Percentiles rank a stretch among this genome's conserved stretches.
Evolutionary conservation across 2,329 filamentous ascomycete species (phyloP).

Genomic region (Paracoccidioides brasiliensis): DNA sequence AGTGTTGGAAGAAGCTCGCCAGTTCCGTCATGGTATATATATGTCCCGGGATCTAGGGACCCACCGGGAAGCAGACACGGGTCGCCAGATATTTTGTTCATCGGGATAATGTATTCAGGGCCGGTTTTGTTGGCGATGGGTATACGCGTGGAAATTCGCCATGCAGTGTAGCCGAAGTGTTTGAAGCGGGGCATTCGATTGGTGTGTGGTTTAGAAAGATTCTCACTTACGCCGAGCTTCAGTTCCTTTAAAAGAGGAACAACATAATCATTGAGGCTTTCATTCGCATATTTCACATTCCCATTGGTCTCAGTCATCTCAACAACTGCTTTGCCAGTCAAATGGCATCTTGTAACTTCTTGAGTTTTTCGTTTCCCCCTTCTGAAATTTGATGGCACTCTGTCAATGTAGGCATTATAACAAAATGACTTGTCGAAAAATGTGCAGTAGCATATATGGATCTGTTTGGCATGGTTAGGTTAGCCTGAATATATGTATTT

Average conservation of each 20-base stretch:
- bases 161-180: constrained; percentile 3
- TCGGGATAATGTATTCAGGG: constrained; percentile 3
- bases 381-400: neutral
- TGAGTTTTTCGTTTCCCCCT: neutral
- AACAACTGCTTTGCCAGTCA: constrained; percentile 1
- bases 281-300: constrained; percentile 3
- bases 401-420: neutral
- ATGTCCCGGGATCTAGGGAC: neutral
- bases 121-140: constrained; percentile 1
- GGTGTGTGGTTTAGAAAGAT: neutral
- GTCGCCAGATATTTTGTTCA: neutral
- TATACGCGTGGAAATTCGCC: constrained; percentile 2
- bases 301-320: constrained; percentile 1
- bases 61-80: constrained; percentile 2
- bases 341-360: neutral
- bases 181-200: neutral
- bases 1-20: constrained; percentile 1
- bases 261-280: constrained; percentile 3
- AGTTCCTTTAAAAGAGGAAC: neutral
- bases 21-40: constrained; percentile 1
- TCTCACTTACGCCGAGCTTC: neutral
- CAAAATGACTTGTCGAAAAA: neutral
- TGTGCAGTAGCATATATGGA: neutral
- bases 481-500: neutral
- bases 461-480: neutral